Conservation (phyloP, 2,329 filamentous ascomycete genomes). For the Capronia americana region DNA sequence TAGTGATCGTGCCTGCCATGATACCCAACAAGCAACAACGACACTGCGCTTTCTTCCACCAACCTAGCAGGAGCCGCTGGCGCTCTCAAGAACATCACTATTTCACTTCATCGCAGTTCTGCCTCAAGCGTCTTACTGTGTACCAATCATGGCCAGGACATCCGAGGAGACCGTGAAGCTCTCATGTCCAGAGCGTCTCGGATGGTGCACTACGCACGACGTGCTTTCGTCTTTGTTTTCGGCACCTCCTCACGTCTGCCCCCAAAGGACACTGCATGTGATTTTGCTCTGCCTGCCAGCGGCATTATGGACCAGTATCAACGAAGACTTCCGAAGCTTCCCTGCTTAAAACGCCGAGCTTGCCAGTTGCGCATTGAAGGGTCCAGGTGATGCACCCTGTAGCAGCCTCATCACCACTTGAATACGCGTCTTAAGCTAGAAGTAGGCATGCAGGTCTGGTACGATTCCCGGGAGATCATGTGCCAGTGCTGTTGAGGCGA, state of each 20-base stretch:
- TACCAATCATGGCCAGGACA: not conserved
- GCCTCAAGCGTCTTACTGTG: not conserved
- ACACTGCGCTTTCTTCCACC: not conserved
- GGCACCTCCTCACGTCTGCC: not conserved
- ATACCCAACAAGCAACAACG: not conserved
- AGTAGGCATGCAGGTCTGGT: not conserved
- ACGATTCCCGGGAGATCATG: not conserved
- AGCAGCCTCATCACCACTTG: not conserved
- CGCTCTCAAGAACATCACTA: not conserved
- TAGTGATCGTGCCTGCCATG: not conserved
- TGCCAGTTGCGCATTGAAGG: not conserved
- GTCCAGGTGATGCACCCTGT: not conserved
- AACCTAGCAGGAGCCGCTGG: not conserved
- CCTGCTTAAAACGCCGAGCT: not conserved
- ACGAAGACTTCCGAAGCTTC: not conserved
- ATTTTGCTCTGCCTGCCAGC: not conserved
- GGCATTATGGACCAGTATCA: not conserved
- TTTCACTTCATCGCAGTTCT: not conserved
- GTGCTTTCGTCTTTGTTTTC: not conserved
- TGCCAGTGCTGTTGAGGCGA: not conserved
- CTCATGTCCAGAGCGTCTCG: not conserved
- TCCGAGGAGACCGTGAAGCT: not conserved
- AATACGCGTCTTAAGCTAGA: conserved; percentile 1
- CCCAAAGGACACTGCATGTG: not conserved
- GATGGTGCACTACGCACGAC: not conserved